A percentile compares a stretch with the other conserved stretches of the same genome.
Evolutionary conservation across 805 yeast species (phyloP).

Genomic region (Cyberlindnera mrakii): DNA sequence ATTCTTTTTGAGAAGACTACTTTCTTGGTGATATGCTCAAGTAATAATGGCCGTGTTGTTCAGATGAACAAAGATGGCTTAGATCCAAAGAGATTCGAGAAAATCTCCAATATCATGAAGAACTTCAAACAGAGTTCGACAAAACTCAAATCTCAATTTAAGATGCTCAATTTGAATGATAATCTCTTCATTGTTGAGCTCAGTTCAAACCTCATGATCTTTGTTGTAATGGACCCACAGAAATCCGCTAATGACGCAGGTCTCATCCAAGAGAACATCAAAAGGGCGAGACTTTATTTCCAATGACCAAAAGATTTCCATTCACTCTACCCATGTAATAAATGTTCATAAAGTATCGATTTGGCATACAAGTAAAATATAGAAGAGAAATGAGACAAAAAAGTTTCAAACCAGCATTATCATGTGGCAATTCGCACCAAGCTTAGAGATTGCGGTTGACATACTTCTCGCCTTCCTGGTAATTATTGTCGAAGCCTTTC

Average conservation of each 20-base stretch:
- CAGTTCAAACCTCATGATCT: slow-evolving; percentile 56
- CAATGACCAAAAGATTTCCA: slow-evolving; percentile 18
- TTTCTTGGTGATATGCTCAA: slow-evolving; percentile 54
- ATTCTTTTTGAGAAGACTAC: slow-evolving; percentile 91
- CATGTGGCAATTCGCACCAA: neutral
- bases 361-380: too few relatives aligned
- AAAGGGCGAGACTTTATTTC: slow-evolving; percentile 50
- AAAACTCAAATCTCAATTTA: slow-evolving; percentile 80
- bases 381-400: neutral
- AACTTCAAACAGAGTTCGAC: slow-evolving; percentile 90
- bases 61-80: slow-evolving; percentile 26
- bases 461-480: slow-evolving; percentile 21
- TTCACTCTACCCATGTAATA: neutral
- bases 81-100: slow-evolving; percentile 92
- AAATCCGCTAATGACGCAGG: slow-evolving; percentile 34
- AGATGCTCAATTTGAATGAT: slow-evolving; percentile 65
- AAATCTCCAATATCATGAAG: slow-evolving; percentile 88
- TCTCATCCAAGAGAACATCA: slow-evolving; percentile 49
- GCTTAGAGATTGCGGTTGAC: slow-evolving; percentile 21
- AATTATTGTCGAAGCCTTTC: slow-evolving; percentile 19
- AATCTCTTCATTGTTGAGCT: slow-evolving; percentile 45
- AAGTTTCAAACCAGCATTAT: neutral
- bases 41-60: slow-evolving; percentile 15
- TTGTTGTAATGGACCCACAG: slow-evolving; percentile 43
- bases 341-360: neutral